Conservation (phyloP, 2,329 filamentous ascomycete genomes). For the Apiospora aurea region DNA sequence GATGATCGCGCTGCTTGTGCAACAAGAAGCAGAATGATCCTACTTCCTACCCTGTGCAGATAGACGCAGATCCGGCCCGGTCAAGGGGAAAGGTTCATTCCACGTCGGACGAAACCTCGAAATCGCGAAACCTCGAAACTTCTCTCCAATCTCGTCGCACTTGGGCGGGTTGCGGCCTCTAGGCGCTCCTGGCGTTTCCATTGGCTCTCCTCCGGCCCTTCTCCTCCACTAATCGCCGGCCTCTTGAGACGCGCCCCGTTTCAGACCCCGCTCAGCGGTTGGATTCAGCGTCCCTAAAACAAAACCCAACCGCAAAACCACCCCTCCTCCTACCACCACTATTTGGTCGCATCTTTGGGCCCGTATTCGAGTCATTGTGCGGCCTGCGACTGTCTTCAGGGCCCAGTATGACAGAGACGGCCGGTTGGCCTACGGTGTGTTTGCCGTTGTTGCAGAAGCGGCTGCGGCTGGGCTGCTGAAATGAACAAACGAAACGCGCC, state of each 20-base stretch:
- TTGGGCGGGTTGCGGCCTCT: background rate
- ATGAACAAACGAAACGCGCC: background rate
- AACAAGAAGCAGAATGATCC: background rate
- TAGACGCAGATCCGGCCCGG: background rate
- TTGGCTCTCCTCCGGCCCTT: background rate
- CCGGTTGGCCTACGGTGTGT: background rate
- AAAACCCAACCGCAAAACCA: background rate
- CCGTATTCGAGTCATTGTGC: constrained; percentile 2
- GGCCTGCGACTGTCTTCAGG: background rate
- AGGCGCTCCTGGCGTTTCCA: background rate
- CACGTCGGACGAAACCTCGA: constrained; percentile 13
- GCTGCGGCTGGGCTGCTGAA: background rate
- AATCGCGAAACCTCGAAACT: constrained; percentile 4
- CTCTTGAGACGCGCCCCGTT: constrained; percentile 19
- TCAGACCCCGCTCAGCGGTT: constrained; percentile 14
- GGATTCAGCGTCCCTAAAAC: constrained; percentile 10
- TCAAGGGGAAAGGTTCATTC: background rate
- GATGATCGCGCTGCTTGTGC: background rate
- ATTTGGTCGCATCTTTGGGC: background rate
- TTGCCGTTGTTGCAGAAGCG: background rate
- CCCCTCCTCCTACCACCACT: background rate
- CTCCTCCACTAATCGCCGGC: constrained; percentile 15
- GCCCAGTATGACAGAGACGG: background rate
- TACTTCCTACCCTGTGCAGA: constrained; percentile 7
- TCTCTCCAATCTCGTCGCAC: background rate